Conservation (phyloP, 1,284 basidiomycete genomes). For the Retiboletus flavoniger region DNA sequence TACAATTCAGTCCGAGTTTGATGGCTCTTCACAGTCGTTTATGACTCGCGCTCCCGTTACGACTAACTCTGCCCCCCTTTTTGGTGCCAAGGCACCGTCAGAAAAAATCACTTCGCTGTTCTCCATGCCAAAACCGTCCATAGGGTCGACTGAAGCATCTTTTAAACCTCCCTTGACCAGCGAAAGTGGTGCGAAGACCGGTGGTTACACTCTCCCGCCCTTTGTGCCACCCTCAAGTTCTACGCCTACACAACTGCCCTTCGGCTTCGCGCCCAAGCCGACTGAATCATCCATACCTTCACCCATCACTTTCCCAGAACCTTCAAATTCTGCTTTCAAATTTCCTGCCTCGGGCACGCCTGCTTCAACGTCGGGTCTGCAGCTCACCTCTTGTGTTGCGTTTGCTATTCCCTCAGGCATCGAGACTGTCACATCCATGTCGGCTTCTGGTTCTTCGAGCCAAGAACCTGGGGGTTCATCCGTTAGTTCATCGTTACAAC, state of each 20-base stretch:
- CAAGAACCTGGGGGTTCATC: conserved; percentile 13
- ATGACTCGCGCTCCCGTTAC: conserved; percentile 5
- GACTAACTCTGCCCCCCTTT: conserved; percentile 9
- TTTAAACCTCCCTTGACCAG: conserved; percentile 1
- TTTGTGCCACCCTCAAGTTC: conserved; percentile 28
- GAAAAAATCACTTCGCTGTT: conserved; percentile 29
- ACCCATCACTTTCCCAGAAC: conserved; percentile 12
- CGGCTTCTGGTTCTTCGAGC: background rate
- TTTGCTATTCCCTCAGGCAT: conserved; percentile 6
- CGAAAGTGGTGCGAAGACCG: conserved; percentile 20
- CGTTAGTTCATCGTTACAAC: conserved; percentile 7
- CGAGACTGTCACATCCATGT: conserved; percentile 10
- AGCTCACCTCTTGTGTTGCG: conserved; percentile 12
- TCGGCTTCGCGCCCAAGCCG: conserved; percentile 19
- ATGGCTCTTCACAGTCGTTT: conserved; percentile 31
- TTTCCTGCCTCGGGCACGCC: conserved; percentile 10
- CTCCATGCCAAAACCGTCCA: conserved; percentile 44
- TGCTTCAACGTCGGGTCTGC: conserved; percentile 6
- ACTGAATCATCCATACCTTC: conserved; percentile 18
- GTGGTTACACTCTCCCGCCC: conserved; percentile 23
- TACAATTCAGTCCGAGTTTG: conserved; percentile 58
- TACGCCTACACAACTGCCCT: conserved; percentile 14
- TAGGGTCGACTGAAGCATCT: conserved; percentile 6
- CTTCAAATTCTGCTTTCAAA: conserved; percentile 23
- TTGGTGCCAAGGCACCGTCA: conserved; percentile 9